These are phyloP conservation scores for Torrubiella hemipterigena DNA, from an alignment of 2,329 filamentous ascomycete genomes.

Conservation along the genomic window DNA sequence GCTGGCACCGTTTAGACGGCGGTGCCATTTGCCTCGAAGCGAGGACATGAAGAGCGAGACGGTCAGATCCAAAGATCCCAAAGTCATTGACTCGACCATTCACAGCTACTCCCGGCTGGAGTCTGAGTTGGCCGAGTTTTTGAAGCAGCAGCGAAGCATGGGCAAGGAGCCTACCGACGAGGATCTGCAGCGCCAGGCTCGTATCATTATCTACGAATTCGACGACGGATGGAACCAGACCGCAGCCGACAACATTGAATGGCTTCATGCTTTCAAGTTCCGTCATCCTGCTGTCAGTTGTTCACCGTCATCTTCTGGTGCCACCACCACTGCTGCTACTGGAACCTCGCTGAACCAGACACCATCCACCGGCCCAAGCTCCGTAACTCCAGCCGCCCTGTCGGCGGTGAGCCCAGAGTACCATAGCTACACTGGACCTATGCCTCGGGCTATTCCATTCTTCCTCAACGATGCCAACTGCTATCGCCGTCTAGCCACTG, in stretches of 20 bases:
- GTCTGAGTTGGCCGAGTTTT: slow-evolving; percentile 40
- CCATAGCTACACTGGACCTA: no score
- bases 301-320: neutral
- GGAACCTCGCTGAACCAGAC: neutral
- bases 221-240: slow-evolving; percentile 56
- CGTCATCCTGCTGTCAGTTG: slow-evolving; percentile 22
- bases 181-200: slow-evolving; percentile 43
- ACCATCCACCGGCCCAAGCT: neutral
- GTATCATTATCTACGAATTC: slow-evolving; percentile 49
- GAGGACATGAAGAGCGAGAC: slow-evolving; percentile 39
- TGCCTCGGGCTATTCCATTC: slow-evolving; percentile 18
- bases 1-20: slow-evolving; percentile 42
- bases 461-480: slow-evolving; percentile 50
- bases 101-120: slow-evolving; percentile 47
- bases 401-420: slow-evolving; percentile 3
- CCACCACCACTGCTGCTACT: neutral
- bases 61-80: slow-evolving; percentile 39
- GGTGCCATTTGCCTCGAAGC: slow-evolving; percentile 43
- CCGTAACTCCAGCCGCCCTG: slow-evolving; percentile 6
- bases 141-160: slow-evolving; percentile 28
- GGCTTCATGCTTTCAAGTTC: slow-evolving; percentile 40
- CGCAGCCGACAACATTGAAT: slow-evolving; percentile 41
- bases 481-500: slow-evolving; percentile 41
- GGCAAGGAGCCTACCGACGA: slow-evolving; percentile 39
- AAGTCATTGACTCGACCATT: slow-evolving; percentile 45